phyloP scores from a whole-genome alignment of 768 basidiomycete genomes.

The Tephrocybe rancida region DNA sequence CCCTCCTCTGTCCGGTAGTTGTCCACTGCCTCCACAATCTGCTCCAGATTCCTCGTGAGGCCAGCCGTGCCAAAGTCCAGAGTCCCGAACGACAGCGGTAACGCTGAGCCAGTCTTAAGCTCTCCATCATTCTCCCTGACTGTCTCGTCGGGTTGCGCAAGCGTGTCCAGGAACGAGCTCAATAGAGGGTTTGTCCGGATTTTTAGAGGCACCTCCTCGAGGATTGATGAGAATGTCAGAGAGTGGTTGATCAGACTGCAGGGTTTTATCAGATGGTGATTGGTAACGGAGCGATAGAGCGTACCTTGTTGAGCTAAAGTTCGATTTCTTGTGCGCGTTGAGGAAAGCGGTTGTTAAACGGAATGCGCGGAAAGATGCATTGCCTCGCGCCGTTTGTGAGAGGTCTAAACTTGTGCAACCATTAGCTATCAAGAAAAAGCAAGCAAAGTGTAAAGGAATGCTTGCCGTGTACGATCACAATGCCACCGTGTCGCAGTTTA shows the following conservation, averaged over 20 bases:
- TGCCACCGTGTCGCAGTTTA: constrained; percentile 81
- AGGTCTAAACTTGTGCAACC: constrained; percentile 51
- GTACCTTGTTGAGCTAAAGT: constrained; percentile 86
- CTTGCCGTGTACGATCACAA: constrained; percentile 84
- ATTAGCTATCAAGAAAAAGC: neutral
- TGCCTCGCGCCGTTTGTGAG: constrained; percentile 78
- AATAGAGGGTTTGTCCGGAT: constrained; percentile 82
- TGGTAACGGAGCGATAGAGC: constrained; percentile 22
- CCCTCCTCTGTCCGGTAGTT: constrained; percentile 89
- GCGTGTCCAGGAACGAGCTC: constrained; percentile 72
- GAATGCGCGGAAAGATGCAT: constrained; percentile 89
- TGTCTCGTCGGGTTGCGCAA: constrained; percentile 51
- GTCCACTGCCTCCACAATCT: constrained; percentile 84
- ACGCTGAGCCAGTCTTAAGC: constrained; percentile 36
- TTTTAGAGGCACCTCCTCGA: constrained; percentile 85
- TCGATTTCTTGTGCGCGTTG: constrained; percentile 79
- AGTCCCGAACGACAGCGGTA: constrained; percentile 65
- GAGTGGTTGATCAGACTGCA: constrained; percentile 76
- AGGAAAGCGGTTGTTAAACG: constrained; percentile 78
- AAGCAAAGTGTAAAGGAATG: constrained; percentile 9
- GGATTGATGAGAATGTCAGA: constrained; percentile 82
- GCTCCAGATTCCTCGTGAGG: constrained; percentile 77
- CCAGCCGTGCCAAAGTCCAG: constrained; percentile 74
- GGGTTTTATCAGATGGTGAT: constrained; percentile 9
- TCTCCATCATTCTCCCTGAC: constrained; percentile 40